Percentiles rank a stretch among this genome's conserved stretches.
Evolutionary conservation across 2,329 filamentous ascomycete species (phyloP).

Genomic region (Xylaria sp.): DNA sequence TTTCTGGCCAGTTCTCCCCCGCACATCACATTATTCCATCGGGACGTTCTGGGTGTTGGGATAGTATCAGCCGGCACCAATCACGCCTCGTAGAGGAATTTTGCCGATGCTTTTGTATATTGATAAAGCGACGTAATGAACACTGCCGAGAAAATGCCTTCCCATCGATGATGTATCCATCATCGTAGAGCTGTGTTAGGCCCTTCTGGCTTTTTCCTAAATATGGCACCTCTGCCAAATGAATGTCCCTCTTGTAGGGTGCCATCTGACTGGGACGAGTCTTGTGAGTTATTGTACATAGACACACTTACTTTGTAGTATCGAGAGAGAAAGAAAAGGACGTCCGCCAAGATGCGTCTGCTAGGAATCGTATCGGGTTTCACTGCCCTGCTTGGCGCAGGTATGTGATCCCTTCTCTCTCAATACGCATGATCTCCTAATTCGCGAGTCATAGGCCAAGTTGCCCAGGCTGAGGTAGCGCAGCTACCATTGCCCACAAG

Average conservation of each 20-base stretch:
- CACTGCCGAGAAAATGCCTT: constrained; percentile 31
- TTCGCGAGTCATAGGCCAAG: constrained; percentile 23
- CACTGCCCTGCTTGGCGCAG: constrained; percentile 30
- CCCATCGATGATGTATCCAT: constrained; percentile 25
- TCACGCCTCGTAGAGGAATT: constrained; percentile 29
- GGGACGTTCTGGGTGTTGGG: not conserved
- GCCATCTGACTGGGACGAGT: not conserved
- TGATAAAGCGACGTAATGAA: constrained; percentile 27
- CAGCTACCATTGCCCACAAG: constrained; percentile 49
- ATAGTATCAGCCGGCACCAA: constrained; percentile 36
- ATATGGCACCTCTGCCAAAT: constrained; percentile 29
- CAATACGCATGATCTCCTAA: constrained; percentile 9
- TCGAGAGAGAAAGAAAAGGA: not conserved
- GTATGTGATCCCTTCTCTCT: constrained; percentile 13
- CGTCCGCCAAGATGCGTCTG: constrained; percentile 31
- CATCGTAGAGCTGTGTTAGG: not conserved
- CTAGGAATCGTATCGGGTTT: constrained; percentile 24
- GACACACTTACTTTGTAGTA: not conserved
- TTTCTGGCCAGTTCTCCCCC: constrained; percentile 13
- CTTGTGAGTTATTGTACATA: constrained; percentile 14
- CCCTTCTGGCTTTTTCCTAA: constrained; percentile 15
- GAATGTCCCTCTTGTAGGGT: not conserved
- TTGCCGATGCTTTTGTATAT: constrained; percentile 34
- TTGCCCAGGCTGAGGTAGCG: constrained; percentile 28
- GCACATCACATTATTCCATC: constrained; percentile 3